phyloP scores from a whole-genome alignment of 1,139 yeast genomes.

The Candida sojae region DNA sequence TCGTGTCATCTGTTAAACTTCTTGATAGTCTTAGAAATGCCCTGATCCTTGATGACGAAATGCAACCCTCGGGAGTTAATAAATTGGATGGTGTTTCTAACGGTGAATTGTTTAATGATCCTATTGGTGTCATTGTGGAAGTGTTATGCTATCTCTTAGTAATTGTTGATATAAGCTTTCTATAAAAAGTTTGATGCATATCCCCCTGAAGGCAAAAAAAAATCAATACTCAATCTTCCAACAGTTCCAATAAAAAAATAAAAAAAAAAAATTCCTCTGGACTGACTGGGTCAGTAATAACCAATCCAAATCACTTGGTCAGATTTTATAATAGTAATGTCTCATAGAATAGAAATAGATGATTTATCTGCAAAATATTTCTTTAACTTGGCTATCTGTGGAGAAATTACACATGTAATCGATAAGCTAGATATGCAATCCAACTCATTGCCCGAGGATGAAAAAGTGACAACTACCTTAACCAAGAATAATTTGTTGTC shows the following conservation, averaged over 20 bases:
- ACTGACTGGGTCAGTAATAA: too few species aligned
- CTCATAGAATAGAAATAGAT: neutral
- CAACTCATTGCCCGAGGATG: neutral
- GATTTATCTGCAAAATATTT: neutral
- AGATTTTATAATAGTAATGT: neutral
- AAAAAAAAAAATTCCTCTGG: neutral
- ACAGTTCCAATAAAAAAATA: too few species aligned
- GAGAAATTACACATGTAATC: neutral
- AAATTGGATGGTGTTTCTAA: constrained; percentile 14
- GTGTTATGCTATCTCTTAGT: neutral
- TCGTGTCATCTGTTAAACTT: constrained; percentile 40
- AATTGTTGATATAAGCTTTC: too few species aligned
- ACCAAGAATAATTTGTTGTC: neutral
- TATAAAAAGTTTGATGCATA: too few species aligned
- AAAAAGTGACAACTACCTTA: neutral
- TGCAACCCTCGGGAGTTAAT: constrained; percentile 34
- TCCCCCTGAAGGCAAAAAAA: too few species aligned
- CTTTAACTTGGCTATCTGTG: neutral
- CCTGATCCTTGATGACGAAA: constrained; percentile 33
- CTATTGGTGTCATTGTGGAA: neutral
- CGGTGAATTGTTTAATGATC: neutral
- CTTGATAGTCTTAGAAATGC: constrained; percentile 43
- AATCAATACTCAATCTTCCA: too few species aligned
- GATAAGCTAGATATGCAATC: neutral
- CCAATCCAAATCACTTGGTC: too few species aligned